These are phyloP conservation scores for Cladosporium cucumerinum DNA, from an alignment of 2,329 filamentous ascomycete species.

Conservation along the genomic window DNA sequence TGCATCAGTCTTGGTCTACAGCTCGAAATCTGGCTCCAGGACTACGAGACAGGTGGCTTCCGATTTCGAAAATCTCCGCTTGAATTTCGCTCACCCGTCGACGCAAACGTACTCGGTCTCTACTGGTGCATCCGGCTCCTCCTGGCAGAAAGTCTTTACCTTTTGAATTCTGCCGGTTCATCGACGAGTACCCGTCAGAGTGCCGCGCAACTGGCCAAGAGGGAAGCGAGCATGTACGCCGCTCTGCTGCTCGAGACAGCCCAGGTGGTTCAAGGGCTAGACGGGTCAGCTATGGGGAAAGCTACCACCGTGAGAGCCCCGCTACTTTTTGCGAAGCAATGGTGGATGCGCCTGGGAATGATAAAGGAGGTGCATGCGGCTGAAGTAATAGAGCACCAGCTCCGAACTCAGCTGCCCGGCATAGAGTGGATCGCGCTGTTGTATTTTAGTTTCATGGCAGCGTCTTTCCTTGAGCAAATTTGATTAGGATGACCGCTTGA, in stretches of 20 bases:
- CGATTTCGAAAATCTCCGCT: neutral
- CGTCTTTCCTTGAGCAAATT: neutral
- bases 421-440: constrained; percentile 1
- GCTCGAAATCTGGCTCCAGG: neutral
- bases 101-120: neutral
- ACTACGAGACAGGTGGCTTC: neutral
- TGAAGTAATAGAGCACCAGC: neutral
- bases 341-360: neutral
- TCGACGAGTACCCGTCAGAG: neutral
- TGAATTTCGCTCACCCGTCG: neutral
- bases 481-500: neutral
- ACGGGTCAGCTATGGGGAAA: neutral
- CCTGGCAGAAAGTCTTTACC: neutral
- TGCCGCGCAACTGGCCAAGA: neutral
- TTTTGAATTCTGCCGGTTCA: neutral
- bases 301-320: neutral
- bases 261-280: neutral
- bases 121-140: neutral
- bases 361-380: neutral
- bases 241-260: neutral
- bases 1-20: neutral
- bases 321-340: neutral
- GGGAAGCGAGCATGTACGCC: neutral
- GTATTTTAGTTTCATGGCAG: neutral
- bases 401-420: neutral